Base-by-base conservation (phyloP, 169 alveolate genomes). In the Fabrea salina region DNA sequence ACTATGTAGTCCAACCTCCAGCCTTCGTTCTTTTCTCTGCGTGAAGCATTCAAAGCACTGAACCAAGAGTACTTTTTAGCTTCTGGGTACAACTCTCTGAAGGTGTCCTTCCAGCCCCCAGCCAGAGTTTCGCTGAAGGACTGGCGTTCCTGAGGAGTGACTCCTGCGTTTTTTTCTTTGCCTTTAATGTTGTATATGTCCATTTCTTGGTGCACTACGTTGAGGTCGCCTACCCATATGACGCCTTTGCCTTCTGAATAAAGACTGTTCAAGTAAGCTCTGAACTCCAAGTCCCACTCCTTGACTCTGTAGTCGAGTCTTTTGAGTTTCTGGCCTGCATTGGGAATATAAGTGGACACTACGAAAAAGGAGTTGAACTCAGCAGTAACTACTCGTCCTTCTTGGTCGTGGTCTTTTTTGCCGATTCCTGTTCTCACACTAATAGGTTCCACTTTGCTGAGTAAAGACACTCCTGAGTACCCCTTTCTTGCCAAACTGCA, bases 1-100 rank as follows among this genome's bases (percentile, higher is more conserved):
- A 83, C 70, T 47, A 83, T 82, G 61, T 87, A 87, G 56, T 87
- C 93, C 30, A 87, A 56, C 57, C 93, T 78, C 90, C 93, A 87
- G 19, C 93, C 93, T 76, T 78, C 75, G 51, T 87, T 83, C 11
- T 72, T 53, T 5, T 64, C 41, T 53, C 89, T 87, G 11, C 56
- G 66, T 6, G 64, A 8, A 13, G 16, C 71, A 0, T 77, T 70
- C 74, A 86, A 77, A 16, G 50, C 37, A 70, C 72, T 66, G 79
- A 84, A 88, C 41, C 47, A 88, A 30, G 86, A 74, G 58, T 77
- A 88, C 70, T 82, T 61, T 30, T 54, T 54, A 37, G 66, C 72
- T 4, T 79, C 64, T 8, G 91, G 93, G 37, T 85, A 44, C 8
- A 79, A 39, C 6, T 79, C 44, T 59, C 93, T 80, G 74, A 75